phyloP scores from a whole-genome alignment of 768 basidiomycete genomes.

The Hygrophoropsis aurantiaca region DNA sequence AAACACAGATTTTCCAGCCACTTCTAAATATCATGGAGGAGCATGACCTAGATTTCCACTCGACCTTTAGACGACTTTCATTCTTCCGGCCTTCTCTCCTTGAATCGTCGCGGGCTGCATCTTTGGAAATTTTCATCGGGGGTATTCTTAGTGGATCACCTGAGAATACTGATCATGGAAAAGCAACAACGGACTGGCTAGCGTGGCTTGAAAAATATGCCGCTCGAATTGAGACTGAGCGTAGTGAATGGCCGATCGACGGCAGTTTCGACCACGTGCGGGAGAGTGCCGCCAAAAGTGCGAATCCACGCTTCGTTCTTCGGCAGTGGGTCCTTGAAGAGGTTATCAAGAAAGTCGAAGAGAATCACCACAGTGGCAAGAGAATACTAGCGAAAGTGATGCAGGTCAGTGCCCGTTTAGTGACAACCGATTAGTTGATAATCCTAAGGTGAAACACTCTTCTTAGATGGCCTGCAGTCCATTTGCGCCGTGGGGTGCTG shows the following conservation, averaged over 20 bases:
- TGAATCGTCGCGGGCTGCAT: constrained; percentile 14
- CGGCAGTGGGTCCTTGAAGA: constrained; percentile 97
- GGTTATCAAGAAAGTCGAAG: constrained; percentile 75
- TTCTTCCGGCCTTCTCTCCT: constrained; percentile 53
- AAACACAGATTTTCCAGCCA: constrained; percentile 56
- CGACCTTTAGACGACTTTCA: constrained; percentile 74
- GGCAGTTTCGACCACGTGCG: constrained; percentile 46
- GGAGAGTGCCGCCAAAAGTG: constrained; percentile 47
- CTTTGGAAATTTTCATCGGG: constrained; percentile 42
- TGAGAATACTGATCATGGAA: constrained; percentile 42
- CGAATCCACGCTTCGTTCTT: constrained; percentile 90
- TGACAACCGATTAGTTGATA: too few relatives aligned
- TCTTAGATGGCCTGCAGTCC: constrained; percentile 85
- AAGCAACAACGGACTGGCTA: constrained; percentile 52
- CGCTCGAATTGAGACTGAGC: constrained; percentile 53
- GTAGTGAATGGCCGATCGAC: constrained; percentile 42
- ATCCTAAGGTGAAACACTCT: constrained; percentile 1
- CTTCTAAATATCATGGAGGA: constrained; percentile 73
- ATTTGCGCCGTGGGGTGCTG: constrained; percentile 86
- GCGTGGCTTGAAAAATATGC: constrained; percentile 68
- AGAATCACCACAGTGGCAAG: constrained; percentile 62
- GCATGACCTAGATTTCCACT: constrained; percentile 84
- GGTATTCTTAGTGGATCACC: constrained; percentile 48
- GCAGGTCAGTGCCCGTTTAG: constrained; percentile 49
- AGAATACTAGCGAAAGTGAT: constrained; percentile 77